These are phyloP conservation scores for Colletotrichum shisoi DNA, from an alignment of 2,329 filamentous ascomycete genomes.

Conservation along the genomic window DNA sequence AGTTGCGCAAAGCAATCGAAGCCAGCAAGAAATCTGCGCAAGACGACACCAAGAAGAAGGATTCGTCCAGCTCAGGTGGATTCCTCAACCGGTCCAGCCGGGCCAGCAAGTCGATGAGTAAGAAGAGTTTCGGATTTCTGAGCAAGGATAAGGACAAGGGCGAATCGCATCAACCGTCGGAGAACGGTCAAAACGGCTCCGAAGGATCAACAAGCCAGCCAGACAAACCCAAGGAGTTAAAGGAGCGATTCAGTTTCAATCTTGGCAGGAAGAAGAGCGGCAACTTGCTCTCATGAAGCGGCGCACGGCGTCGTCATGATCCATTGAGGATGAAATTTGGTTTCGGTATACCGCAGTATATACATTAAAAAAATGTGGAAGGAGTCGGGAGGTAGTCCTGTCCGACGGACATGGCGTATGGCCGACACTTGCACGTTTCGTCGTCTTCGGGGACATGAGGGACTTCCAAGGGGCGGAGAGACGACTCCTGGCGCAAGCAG, in stretches of 20 bases:
- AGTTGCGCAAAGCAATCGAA: conserved; percentile 70
- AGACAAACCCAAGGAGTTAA: conserved; percentile 62
- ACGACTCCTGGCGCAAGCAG: conserved; percentile 21
- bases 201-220: conserved; percentile 43
- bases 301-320: conserved; percentile 3
- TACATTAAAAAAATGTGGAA: conserved; percentile 20
- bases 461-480: background rate
- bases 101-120: conserved; percentile 79
- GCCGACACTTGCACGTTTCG: conserved; percentile 3
- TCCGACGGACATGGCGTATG: conserved; percentile 7
- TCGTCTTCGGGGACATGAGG: conserved; percentile 1
- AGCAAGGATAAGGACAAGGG: conserved; percentile 59
- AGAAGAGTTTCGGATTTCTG: conserved; percentile 75
- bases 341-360: conserved; percentile 30
- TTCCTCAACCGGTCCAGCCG: conserved; percentile 73
- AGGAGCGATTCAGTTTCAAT: conserved; percentile 72
- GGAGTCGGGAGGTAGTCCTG: conserved; percentile 25
- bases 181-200: conserved; percentile 46
- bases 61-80: conserved; percentile 52
- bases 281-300: conserved; percentile 46
- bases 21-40: conserved; percentile 70
- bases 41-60: conserved; percentile 53
- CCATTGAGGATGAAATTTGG: conserved; percentile 2
- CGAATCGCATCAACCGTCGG: conserved; percentile 41
- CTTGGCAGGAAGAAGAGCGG: conserved; percentile 76